These are phyloP conservation scores for Diaporthe helianthi DNA, from an alignment of 2,329 filamentous ascomycete species.

Conservation along the genomic window DNA sequence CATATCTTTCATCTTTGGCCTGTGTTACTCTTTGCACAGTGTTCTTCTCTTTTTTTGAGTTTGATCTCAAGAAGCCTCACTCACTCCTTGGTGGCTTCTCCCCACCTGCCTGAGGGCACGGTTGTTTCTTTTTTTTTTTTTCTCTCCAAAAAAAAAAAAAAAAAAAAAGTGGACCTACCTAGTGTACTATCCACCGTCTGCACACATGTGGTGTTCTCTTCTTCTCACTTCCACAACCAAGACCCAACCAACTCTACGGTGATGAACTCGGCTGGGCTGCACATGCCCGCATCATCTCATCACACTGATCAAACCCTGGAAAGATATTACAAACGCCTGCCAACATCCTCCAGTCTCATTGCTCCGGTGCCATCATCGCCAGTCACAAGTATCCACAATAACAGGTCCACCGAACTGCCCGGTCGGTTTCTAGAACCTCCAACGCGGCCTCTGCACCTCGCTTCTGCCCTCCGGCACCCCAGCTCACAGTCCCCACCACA, in stretches of 20 bases:
- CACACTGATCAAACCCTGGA: neutral
- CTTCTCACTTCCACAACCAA: neutral
- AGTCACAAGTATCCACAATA: constrained; percentile 32
- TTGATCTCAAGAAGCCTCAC: neutral
- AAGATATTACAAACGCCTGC: constrained; percentile 19
- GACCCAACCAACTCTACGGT: neutral
- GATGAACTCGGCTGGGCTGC: constrained; percentile 16
- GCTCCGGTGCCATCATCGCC: constrained; percentile 30
- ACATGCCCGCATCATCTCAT: constrained; percentile 16
- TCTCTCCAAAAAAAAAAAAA: too few species aligned
- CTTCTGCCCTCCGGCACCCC: constrained; percentile 21
- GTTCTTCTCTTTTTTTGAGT: constrained; percentile 1
- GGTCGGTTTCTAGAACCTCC: constrained; percentile 18
- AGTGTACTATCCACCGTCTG: too few species aligned
- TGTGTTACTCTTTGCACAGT: constrained; percentile 8
- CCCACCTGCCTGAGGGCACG: neutral
- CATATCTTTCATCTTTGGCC: constrained; percentile 8
- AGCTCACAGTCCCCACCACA: constrained; percentile 27
- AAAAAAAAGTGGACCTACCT: too few species aligned
- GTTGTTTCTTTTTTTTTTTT: neutral
- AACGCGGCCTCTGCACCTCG: constrained; percentile 2
- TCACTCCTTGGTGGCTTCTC: constrained; percentile 14
- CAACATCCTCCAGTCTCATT: neutral
- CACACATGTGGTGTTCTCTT: too few species aligned
- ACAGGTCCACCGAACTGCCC: constrained; percentile 9